Base-by-base conservation (phyloP, 2,329 filamentous ascomycete species). In the Neonectria hederae region DNA sequence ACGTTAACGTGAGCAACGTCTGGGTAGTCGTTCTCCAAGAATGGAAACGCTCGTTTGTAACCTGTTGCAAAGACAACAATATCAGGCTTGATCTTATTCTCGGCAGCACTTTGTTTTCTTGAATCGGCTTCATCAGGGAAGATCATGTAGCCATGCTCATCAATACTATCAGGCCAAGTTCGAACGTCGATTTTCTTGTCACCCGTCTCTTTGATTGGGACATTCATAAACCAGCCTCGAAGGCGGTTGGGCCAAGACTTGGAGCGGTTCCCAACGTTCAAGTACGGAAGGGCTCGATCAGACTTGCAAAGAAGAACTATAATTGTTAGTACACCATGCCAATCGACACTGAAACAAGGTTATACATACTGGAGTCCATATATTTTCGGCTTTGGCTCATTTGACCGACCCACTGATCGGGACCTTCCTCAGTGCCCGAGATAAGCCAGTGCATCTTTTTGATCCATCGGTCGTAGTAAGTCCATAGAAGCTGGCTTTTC, bases 331-430 rank as follows among this genome's bases (percentile, higher is more conserved):
- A 26, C 9, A 24, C 4, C 1, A 21, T 14, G 46, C 4, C 26
- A 17, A 45, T 66, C 2, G 46, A 65, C 5, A 0, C 2, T 9
- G n/a, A 21, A 40, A 45, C 62, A 13, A 49, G 26, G 4, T 13
- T 13, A n/a, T 22, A 68, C 76, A 65, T 63, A 78, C 77, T 63
- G 0, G 79, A 76, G 26, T 80, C 75, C 30, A 76, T 73, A 24
- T 80, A 74, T 43, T 79, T 77, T 42, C 81, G 76, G 1, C 75
- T 73, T 0, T 72, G 59, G 51, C 78, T 77, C 60, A 84, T 80
- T 11, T 79, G 79, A 2, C 83, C 83, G 17, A 82, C 79, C 77
- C 83, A 82, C 68, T 85, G 83, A 66, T 84, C 82, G 2, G 80
- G 77, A 0, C 83, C 83, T 56, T 79, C 76, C 9, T 76, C 74